Conservation (phyloP, 805 yeast genomes). For the Jamesozyma lodderae region DNA sequence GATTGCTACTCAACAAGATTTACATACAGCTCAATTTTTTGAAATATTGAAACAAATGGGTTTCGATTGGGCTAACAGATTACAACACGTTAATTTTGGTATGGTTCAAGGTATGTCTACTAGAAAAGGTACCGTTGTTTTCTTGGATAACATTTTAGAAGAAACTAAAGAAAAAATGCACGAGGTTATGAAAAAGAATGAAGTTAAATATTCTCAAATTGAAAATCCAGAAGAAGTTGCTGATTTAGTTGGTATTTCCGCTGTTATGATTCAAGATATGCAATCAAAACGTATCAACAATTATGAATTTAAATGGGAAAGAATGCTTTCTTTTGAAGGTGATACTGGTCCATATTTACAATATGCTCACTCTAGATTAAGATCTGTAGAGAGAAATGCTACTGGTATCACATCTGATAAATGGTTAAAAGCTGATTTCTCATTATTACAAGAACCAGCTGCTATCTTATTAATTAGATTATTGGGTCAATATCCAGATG, state of each 20-base stretch:
- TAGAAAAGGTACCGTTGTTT: conserved; percentile 97
- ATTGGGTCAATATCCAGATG: conserved; percentile 87
- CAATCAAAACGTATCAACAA: conserved; percentile 93
- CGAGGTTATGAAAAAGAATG: conserved; percentile 90
- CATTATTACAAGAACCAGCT: conserved; percentile 58
- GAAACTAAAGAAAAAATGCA: conserved; percentile 93
- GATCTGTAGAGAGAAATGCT: conserved; percentile 88
- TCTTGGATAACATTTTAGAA: conserved; percentile 85
- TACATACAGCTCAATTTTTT: conserved; percentile 88
- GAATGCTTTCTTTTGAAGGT: conserved; percentile 97
- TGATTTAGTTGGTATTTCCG: conserved; percentile 90
- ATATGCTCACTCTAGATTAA: conserved; percentile 94
- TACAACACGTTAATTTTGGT: conserved; percentile 88
- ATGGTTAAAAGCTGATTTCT: conserved; percentile 43
- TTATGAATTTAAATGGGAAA: conserved; percentile 94
- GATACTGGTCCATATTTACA: conserved; percentile 98
- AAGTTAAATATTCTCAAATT: conserved; percentile 82
- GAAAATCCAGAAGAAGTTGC: conserved; percentile 92
- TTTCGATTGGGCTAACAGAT: conserved; percentile 70
- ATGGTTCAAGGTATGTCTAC: conserved; percentile 99
- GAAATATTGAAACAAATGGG: conserved; percentile 89
- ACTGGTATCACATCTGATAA: conserved; percentile 36
- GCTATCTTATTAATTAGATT: conserved; percentile 67
- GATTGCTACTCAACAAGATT: conserved; percentile 92
- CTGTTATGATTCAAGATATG: conserved; percentile 99